Conservation (phyloP, 2,329 filamentous ascomycete species). For the Trichoderma sp. region DNA sequence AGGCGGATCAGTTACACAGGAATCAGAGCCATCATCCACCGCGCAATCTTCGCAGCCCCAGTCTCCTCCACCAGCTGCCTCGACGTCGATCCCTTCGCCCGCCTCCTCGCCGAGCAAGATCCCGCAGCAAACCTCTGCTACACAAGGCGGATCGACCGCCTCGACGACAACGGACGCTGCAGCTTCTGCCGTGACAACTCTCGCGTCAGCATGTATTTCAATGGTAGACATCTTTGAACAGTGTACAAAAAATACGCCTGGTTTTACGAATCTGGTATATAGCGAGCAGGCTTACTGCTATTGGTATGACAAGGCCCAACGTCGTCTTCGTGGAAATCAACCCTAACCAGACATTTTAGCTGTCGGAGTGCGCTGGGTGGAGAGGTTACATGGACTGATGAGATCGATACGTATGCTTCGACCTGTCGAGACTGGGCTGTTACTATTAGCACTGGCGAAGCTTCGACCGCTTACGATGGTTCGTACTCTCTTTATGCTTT, state of each 20-base stretch:
- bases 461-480: conserved; percentile 36
- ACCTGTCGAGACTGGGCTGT: conserved; percentile 40
- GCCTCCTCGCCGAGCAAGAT: conserved; percentile 16
- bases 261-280: conserved; percentile 36
- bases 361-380: conserved; percentile 28
- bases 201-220: conserved; percentile 34
- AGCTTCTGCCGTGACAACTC: conserved; percentile 18
- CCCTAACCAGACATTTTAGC: conserved; percentile 29
- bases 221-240: conserved; percentile 38
- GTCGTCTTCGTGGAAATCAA: neutral
- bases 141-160: neutral
- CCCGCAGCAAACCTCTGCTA: conserved; percentile 1
- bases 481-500: conserved; percentile 12
- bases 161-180: neutral
- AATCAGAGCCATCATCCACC: neutral
- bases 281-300: conserved; percentile 41
- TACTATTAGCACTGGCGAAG: conserved; percentile 32
- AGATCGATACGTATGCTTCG: conserved; percentile 38
- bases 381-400: conserved; percentile 38
- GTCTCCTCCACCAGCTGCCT: neutral
- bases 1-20: neutral
- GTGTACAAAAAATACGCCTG: conserved; percentile 34
- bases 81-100: neutral
- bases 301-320: conserved; percentile 35
- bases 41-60: neutral